Conservation (phyloP, 2,329 filamentous ascomycete genomes). For the Claviceps capensis region DNA sequence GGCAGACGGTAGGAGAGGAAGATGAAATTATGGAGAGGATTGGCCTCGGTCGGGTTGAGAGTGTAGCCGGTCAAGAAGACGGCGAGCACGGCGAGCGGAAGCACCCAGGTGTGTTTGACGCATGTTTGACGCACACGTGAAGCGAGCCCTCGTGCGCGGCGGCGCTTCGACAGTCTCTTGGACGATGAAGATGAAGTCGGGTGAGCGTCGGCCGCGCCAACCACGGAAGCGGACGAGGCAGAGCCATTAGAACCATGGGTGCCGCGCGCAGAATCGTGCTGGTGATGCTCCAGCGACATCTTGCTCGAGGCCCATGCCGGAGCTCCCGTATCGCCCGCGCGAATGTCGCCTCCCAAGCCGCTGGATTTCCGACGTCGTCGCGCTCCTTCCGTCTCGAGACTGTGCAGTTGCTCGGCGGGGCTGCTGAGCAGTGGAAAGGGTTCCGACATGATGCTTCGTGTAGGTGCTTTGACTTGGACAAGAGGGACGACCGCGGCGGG, state of each 20-base stretch:
- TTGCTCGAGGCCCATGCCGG: slow-evolving; percentile 40
- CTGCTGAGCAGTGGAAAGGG: slow-evolving; percentile 42
- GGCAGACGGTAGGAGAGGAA: slow-evolving; percentile 80
- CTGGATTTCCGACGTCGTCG: slow-evolving; percentile 43
- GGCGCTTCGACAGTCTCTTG: slow-evolving; percentile 38
- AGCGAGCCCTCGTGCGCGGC: slow-evolving; percentile 37
- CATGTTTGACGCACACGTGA: slow-evolving; percentile 38
- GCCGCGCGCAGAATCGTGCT: slow-evolving; percentile 1
- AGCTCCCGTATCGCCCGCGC: slow-evolving; percentile 40
- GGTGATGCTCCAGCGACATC: slow-evolving; percentile 24
- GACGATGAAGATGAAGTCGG: slow-evolving; percentile 4
- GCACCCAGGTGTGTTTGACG: slow-evolving; percentile 46
- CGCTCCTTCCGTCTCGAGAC: slow-evolving; percentile 22
- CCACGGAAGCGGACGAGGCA: background rate
- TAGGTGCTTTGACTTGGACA: background rate
- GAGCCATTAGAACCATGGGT: slow-evolving; percentile 10
- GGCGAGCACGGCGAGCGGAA: slow-evolving; percentile 55
- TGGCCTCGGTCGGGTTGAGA: slow-evolving; percentile 61
- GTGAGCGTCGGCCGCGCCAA: slow-evolving; percentile 1
- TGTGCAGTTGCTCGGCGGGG: slow-evolving; percentile 34
- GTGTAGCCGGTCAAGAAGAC: slow-evolving; percentile 56
- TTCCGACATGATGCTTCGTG: slow-evolving; percentile 28
- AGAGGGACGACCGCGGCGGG: background rate
- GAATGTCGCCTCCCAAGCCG: slow-evolving; percentile 37
- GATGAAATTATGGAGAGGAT: slow-evolving; percentile 68